Evolutionary conservation across 2,329 filamentous ascomycete species (phyloP).

Genomic region (Trichothecium roseum): DNA sequence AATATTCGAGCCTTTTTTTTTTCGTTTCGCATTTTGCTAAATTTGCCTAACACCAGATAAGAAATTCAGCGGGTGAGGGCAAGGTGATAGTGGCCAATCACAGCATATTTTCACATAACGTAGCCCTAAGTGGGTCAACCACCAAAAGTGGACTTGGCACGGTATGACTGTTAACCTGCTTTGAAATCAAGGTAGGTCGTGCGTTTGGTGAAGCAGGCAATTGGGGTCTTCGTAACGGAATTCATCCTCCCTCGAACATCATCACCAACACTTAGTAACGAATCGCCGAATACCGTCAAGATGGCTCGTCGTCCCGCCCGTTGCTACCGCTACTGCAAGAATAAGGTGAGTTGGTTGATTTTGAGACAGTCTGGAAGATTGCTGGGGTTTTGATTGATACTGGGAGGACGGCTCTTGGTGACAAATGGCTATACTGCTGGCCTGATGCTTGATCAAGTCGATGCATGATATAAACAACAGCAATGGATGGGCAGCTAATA

Average conservation of each 20-base stretch:
- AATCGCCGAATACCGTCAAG: conserved; percentile 56
- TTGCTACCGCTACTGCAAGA: conserved; percentile 99
- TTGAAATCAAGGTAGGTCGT: conserved; percentile 40
- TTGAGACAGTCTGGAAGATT: too few relatives aligned
- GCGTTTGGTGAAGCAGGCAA: conserved; percentile 17
- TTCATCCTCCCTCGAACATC: conserved; percentile 19
- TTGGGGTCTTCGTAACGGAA: conserved; percentile 10
- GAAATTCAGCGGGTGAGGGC: conserved; percentile 1
- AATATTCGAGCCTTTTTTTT: not conserved
- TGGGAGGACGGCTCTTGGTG: too few relatives aligned
- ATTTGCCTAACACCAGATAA: not conserved
- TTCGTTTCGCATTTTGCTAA: not conserved
- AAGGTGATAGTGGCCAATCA: conserved; percentile 1
- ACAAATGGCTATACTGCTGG: too few relatives aligned
- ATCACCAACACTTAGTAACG: conserved; percentile 19
- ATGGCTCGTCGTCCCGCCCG: conserved; percentile 99
- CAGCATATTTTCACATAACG: too few relatives aligned
- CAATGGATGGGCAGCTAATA: conserved; percentile 7
- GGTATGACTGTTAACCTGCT: conserved; percentile 23
- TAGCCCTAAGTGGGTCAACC: too few relatives aligned
- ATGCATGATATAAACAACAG: too few relatives aligned
- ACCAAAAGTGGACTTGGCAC: not conserved
- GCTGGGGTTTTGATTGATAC: too few relatives aligned
- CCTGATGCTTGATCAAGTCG: too few relatives aligned
- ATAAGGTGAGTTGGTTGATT: conserved; percentile 77